Conservation (phyloP, 2,329 filamentous ascomycete species). For the Alternaria arborescens region DNA sequence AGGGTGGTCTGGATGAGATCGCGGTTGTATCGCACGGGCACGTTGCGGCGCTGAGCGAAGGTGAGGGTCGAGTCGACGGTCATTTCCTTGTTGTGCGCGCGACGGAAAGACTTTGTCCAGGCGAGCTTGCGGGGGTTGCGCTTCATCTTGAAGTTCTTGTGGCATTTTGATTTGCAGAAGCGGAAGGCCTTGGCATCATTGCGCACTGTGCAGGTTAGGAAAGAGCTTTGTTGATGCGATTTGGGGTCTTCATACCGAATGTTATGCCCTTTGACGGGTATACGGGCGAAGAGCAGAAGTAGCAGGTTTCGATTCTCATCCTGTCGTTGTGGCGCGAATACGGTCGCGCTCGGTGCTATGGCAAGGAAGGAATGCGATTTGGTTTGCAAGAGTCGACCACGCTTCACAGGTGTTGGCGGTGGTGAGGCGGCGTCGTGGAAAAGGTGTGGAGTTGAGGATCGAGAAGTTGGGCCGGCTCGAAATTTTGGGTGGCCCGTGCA, state of each 20-base stretch:
- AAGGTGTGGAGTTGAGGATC: constrained; percentile 17
- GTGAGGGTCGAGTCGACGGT: constrained; percentile 93
- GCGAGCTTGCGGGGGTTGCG: constrained; percentile 67
- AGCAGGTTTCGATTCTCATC: constrained; percentile 53
- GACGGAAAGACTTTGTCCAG: constrained; percentile 60
- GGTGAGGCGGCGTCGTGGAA: constrained; percentile 9
- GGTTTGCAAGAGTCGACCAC: neutral
- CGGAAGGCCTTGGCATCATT: constrained; percentile 70
- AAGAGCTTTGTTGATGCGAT: neutral
- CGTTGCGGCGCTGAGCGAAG: constrained; percentile 91
- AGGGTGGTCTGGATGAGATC: constrained; percentile 87
- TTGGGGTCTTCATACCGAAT: constrained; percentile 58
- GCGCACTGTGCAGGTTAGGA: constrained; percentile 23
- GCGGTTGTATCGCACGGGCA: constrained; percentile 94
- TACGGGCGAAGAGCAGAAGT: constrained; percentile 73
- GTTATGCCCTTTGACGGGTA: constrained; percentile 62
- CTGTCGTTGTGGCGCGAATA: constrained; percentile 15
- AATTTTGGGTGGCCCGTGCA: constrained; percentile 24
- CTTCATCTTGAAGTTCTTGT: constrained; percentile 93
- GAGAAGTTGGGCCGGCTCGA: constrained; percentile 14
- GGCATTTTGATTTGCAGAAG: constrained; percentile 67
- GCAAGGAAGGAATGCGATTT: neutral
- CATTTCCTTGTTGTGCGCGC: constrained; percentile 66
- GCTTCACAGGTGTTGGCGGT: neutral
- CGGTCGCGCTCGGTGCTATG: constrained; percentile 1